Percentiles rank a stretch among this genome's conserved stretches.
phyloP scores from a whole-genome alignment of 2,329 filamentous ascomycete species.

The Colletotrichum tanaceti region DNA sequence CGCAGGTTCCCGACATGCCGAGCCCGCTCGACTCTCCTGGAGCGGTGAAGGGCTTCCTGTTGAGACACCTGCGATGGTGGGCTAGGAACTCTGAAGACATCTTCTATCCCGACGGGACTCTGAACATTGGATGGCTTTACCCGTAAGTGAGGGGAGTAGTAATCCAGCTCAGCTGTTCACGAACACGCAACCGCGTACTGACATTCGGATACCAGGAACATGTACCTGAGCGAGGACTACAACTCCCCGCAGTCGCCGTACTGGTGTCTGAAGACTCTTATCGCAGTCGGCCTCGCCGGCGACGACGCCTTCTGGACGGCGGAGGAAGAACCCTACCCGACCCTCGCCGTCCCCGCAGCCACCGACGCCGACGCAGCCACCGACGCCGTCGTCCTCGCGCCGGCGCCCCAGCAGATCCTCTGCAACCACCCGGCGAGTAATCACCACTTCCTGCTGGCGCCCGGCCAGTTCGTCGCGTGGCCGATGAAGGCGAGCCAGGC shows the following conservation, averaged over 20 bases:
- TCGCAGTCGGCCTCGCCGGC: conserved; percentile 52
- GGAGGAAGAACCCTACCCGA: conserved; percentile 49
- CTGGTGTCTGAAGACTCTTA: conserved; percentile 64
- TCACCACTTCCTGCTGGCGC: conserved; percentile 58
- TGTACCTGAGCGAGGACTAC: conserved; percentile 67
- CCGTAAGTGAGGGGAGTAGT: conserved; percentile 42
- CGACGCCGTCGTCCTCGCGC: conserved; percentile 11
- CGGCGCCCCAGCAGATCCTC: conserved; percentile 57
- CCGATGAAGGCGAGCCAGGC: conserved; percentile 55
- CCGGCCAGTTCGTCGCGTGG: conserved; percentile 53
- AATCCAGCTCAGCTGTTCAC: too few species aligned
- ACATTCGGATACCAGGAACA: conserved; percentile 50
- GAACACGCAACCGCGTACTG: too few species aligned
- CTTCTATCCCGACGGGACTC: conserved; percentile 60
- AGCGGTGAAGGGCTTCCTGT: conserved; percentile 59
- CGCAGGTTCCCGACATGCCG: conserved; percentile 53
- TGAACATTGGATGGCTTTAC: conserved; percentile 58
- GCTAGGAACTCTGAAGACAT: conserved; percentile 53
- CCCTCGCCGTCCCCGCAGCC: too few species aligned
- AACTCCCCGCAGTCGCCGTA: conserved; percentile 68
- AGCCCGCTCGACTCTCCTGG: conserved; percentile 53
- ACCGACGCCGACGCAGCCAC: too few species aligned
- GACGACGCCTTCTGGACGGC: conserved; percentile 59
- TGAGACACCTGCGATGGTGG: conserved; percentile 65
- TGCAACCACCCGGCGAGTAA: conserved; percentile 50